Conservation (phyloP, 495 filamentous ascomycete species). For the Penicillium robsamsonii region DNA sequence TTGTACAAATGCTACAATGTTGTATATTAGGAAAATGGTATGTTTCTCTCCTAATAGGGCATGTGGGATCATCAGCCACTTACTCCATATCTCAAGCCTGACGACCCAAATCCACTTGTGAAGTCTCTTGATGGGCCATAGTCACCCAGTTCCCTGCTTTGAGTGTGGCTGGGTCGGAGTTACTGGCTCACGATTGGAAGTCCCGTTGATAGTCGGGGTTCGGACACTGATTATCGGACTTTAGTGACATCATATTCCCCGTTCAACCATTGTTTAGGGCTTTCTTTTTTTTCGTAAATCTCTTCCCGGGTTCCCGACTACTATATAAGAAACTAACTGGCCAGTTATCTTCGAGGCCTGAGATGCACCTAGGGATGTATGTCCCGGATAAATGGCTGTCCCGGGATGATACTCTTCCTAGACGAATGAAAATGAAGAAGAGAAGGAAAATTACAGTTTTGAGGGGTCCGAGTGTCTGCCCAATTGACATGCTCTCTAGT, state of each 20-base stretch:
- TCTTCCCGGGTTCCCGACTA: neutral
- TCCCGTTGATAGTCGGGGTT: neutral
- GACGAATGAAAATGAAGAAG: neutral
- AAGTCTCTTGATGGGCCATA: neutral
- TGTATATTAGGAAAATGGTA: neutral
- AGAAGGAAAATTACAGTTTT: neutral
- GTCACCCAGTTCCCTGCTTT: neutral
- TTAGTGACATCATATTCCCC: conserved; percentile 18
- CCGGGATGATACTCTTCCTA: neutral
- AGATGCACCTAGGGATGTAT: neutral
- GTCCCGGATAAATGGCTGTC: neutral
- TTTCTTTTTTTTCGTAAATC: neutral
- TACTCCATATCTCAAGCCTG: conserved; percentile 2
- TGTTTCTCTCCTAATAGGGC: neutral
- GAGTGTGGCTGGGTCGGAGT: conserved; percentile 4
- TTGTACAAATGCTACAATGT: neutral
- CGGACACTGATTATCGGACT: neutral
- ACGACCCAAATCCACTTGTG: neutral
- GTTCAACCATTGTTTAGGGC: neutral
- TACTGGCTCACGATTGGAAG: neutral
- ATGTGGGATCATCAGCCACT: conserved; percentile 3
- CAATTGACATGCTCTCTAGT: neutral
- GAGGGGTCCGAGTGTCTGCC: neutral
- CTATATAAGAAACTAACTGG: neutral
- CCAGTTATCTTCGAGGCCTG: neutral